Base-by-base conservation (phyloP, 352 stramenopile genomes). In the Globisporangium middletonii region DNA sequence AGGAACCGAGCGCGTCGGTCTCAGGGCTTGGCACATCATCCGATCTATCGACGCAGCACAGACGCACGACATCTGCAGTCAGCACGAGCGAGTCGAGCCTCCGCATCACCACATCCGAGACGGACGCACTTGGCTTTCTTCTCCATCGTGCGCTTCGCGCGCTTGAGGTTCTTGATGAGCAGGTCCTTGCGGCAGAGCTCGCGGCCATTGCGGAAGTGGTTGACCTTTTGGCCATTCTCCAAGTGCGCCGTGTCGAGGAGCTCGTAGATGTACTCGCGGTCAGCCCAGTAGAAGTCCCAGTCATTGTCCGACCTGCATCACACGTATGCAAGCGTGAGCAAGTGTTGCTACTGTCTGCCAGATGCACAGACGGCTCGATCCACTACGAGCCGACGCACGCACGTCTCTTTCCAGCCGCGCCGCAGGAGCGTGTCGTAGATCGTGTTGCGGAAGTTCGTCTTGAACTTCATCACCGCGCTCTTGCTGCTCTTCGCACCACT, bases 111-210 rank as follows among this genome's bases (percentile, higher is more conserved):
- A 38, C 48, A 60, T 7, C 13, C n/a, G 44, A 46, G 26, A 15
- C 35, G 3, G 11, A 37, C 61, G 12, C 64, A 89, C 77, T 78
- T 91, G 47, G 73, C 60, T 58, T 86, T 88, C 75, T 90, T 90
- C 57, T 94, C 82, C 63, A 86, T 86, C 64, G 85, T 77, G 37
- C 83, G 73, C 56, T 88, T 92, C 38, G 73, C 75, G 16, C 89
- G 82, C 68, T 98, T 98, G 44, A 98, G 73, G 67, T 98, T 98
- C 69, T 98, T 98, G 59, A 97, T 96, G 60, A 98, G 78, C 2
- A 97, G 71, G 61, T 98, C 92, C 62, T 98, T 98, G 7, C 93
- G 73, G 54, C 89, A 97, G 15, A 98, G 63, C 74, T 97, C 79
- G 38, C 80, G 69, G 12, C 84, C 80, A 62, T 94, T 95, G 28